Evolutionary conservation across 352 stramenopile species (phyloP).

Genomic region (Phytopythium montanum): DNA sequence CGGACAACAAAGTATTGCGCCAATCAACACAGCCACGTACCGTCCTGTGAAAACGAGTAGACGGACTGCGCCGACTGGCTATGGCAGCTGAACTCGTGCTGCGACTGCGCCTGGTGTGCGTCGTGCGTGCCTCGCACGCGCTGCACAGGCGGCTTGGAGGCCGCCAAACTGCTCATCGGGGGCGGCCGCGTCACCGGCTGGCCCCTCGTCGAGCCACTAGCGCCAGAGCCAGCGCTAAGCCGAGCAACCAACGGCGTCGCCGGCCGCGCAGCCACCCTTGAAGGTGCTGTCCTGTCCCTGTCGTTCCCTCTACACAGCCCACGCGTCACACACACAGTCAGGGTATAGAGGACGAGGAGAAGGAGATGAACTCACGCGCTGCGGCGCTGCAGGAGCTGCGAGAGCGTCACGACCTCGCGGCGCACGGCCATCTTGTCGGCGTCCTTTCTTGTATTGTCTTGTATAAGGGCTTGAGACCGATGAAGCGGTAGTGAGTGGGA

Average conservation of each 20-base stretch:
- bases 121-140: not conserved
- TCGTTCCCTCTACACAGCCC: not conserved
- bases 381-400: conserved; percentile 58
- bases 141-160: not conserved
- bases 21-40: conserved; percentile 5
- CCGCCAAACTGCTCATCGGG: not conserved
- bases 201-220: not conserved
- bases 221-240: not conserved
- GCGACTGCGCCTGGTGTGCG: not conserved
- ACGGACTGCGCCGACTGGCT: conserved; percentile 13
- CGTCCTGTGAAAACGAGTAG: conserved; percentile 27
- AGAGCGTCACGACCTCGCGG: conserved; percentile 68
- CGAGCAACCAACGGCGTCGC: not conserved
- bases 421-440: conserved; percentile 45
- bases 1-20: not conserved
- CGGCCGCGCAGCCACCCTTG: not conserved
- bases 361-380: conserved; percentile 17
- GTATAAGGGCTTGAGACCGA: too few relatives aligned
- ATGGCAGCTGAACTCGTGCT: conserved; percentile 1
- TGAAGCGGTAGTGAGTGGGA: not conserved
- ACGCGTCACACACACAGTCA: not conserved
- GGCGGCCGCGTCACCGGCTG: not conserved
- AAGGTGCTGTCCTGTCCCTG: not conserved
- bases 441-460: not conserved
- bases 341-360: not conserved